These are phyloP conservation scores for Rhodotorula diobovata DNA, from an alignment of 768 basidiomycete genomes.

Conservation along the genomic window DNA sequence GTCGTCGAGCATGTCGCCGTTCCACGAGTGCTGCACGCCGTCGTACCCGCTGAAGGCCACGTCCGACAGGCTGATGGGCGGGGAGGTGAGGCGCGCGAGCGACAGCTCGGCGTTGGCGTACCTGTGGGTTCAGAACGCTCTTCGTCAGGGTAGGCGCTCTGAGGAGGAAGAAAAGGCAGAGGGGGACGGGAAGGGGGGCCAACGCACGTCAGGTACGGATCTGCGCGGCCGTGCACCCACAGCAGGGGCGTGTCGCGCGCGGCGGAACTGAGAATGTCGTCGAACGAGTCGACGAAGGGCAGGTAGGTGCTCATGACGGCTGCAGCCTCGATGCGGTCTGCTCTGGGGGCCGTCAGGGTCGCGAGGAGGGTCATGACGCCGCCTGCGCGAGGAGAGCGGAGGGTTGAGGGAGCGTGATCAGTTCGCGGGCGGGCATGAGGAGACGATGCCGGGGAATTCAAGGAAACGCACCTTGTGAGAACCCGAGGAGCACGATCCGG, in stretches of 20 bases:
- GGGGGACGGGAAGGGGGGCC: too few species aligned
- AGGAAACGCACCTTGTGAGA: slow-evolving; percentile 23
- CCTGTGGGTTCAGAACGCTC: too few species aligned
- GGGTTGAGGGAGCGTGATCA: too few species aligned
- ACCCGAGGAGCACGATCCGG: slow-evolving; percentile 25
- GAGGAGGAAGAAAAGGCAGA: background rate
- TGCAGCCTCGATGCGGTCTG: slow-evolving; percentile 14
- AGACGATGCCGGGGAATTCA: background rate
- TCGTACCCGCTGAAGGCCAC: slow-evolving; percentile 8
- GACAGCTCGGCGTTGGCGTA: background rate
- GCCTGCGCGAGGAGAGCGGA: background rate
- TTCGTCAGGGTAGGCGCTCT: too few species aligned
- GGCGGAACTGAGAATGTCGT: background rate
- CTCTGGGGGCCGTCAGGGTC: background rate
- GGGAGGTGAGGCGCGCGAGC: background rate
- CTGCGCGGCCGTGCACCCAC: slow-evolving; percentile 26
- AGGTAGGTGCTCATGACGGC: slow-evolving; percentile 27
- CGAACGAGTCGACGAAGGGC: background rate
- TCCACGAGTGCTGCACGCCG: slow-evolving; percentile 18
- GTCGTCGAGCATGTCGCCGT: slow-evolving; percentile 13
- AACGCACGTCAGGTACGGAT: slow-evolving; percentile 17
- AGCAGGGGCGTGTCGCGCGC: slow-evolving; percentile 12
- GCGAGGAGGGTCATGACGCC: slow-evolving; percentile 30
- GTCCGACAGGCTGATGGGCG: background rate
- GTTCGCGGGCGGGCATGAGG: background rate